Percentiles rank a stretch among this genome's conserved stretches.
These are phyloP conservation scores for Trypanosoma grayi DNA, from an alignment of 208 protist genomes.

Conservation along the genomic window DNA sequence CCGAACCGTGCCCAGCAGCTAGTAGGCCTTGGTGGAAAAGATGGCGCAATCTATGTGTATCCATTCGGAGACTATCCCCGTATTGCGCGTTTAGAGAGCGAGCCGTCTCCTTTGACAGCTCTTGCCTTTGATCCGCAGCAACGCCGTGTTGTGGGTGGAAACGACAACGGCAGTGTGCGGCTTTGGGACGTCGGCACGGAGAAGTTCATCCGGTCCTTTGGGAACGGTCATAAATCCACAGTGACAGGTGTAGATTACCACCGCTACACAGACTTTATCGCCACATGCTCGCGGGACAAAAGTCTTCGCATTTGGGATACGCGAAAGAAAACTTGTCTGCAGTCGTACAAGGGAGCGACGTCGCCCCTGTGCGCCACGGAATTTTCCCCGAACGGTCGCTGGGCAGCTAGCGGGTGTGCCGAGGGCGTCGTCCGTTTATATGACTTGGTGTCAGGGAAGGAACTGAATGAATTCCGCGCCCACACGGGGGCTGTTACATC, in stretches of 20 bases:
- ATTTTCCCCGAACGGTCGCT: slow-evolving; percentile 73
- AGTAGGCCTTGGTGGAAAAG: slow-evolving; percentile 64
- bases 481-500: slow-evolving; percentile 73
- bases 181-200: slow-evolving; percentile 73
- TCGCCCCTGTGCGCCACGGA: slow-evolving; percentile 59
- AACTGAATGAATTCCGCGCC: slow-evolving; percentile 44
- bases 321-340: slow-evolving; percentile 68
- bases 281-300: slow-evolving; percentile 70
- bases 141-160: slow-evolving; percentile 49
- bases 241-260: slow-evolving; percentile 69
- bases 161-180: slow-evolving; percentile 50
- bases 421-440: slow-evolving; percentile 72
- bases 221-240: slow-evolving; percentile 51
- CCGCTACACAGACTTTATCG: slow-evolving; percentile 59
- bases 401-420: slow-evolving; percentile 72
- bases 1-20: slow-evolving; percentile 52
- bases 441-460: slow-evolving; percentile 49
- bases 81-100: slow-evolving; percentile 50
- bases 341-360: slow-evolving; percentile 65
- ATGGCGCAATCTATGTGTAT: slow-evolving; percentile 58
- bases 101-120: slow-evolving; percentile 50
- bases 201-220: slow-evolving; percentile 54
- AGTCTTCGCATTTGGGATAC: slow-evolving; percentile 82
- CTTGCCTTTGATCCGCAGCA: slow-evolving; percentile 68
- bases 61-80: slow-evolving; percentile 56